Evolutionary conservation across 2,329 filamentous ascomycete species (phyloP).

Genomic region (Ophiostoma triangulosporum): DNA sequence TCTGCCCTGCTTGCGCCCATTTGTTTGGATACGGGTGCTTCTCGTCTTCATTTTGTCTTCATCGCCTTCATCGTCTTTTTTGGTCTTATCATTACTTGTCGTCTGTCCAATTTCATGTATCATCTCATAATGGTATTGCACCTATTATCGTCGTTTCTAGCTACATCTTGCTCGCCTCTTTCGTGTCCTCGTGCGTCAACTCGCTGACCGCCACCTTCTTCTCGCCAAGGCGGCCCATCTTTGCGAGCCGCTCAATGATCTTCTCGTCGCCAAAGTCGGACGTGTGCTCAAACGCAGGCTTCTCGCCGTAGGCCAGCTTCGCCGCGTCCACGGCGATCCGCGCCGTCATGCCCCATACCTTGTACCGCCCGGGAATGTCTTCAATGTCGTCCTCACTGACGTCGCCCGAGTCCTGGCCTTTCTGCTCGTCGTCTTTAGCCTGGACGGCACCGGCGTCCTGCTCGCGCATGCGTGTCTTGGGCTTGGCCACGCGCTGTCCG

Average conservation of each 20-base stretch:
- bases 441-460: neutral
- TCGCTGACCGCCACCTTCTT: constrained; percentile 28
- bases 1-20: no score
- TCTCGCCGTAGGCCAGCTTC: constrained; percentile 65
- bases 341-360: constrained; percentile 92
- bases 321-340: constrained; percentile 81
- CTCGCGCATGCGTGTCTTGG: constrained; percentile 19
- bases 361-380: constrained; percentile 47
- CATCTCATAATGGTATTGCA: constrained; percentile 12
- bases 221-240: constrained; percentile 31
- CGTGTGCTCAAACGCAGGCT: constrained; percentile 71
- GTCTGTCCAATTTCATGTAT: constrained; percentile 18
- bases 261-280: constrained; percentile 37
- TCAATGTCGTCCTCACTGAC: constrained; percentile 16
- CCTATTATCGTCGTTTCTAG: neutral
- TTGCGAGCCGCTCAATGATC: constrained; percentile 33
- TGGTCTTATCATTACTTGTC: constrained; percentile 2
- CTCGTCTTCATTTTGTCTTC: no score
- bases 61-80: constrained; percentile 15
- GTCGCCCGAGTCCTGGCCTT: constrained; percentile 6
- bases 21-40: no score
- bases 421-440: constrained; percentile 12
- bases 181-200: constrained; percentile 22
- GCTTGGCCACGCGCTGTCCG: constrained; percentile 54
- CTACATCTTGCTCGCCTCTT: constrained; percentile 27